Evolutionary conservation across 2,329 filamentous ascomycete genomes (phyloP), one percentile per base, ranked within the genome.

Genomic region (Cordyceps cicadae): DNA sequence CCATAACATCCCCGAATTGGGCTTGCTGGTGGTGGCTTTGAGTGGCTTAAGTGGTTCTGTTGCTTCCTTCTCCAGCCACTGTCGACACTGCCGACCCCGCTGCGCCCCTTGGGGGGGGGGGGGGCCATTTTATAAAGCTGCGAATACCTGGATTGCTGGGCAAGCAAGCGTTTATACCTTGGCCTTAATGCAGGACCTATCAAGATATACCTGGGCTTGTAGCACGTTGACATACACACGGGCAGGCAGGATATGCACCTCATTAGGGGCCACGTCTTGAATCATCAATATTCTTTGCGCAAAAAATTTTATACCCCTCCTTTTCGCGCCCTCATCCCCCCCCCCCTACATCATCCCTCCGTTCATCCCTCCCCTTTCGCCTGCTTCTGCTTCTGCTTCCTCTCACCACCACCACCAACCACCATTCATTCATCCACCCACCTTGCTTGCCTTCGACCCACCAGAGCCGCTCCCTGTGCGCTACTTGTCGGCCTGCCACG

Each of bases 401-500:
- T 24, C 24, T 24, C 24, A 24, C 24, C 17, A 37, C 19, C 21
- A 54, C 17, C 41, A 53, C 26, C 39, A 55, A 46, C 53, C n/a
- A n/a, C 53, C 24, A 24, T 24, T 24, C 3, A 26, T 24, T 19
- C 17, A 48, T 58, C 9, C 26, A 14, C 15, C 26, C 21, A 14
- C 39, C 39, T 43, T 15, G 15, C 39, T 43, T 15, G 15, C 39
- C 39, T 43, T 29, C 19, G 34, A 46, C 55, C 55, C 55, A 58
- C 45, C 32, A 51, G 32, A 49, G 45, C n/a, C 43, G 54, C 54
- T 49, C 43, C 54, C 32, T 57, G 29, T 37, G 54, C 43, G 54
- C 54, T 57, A 49, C 46, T 51, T 41, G 32, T 51, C 46, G 55
- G 46, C 45, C 55, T 58, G 51, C 32, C 55, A 58, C 45, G 46